A percentile compares a stretch with the other conserved stretches of the same genome.
These are phyloP conservation scores for Mycena amicta DNA, from an alignment of 768 basidiomycete genomes.

Conservation along the genomic window DNA sequence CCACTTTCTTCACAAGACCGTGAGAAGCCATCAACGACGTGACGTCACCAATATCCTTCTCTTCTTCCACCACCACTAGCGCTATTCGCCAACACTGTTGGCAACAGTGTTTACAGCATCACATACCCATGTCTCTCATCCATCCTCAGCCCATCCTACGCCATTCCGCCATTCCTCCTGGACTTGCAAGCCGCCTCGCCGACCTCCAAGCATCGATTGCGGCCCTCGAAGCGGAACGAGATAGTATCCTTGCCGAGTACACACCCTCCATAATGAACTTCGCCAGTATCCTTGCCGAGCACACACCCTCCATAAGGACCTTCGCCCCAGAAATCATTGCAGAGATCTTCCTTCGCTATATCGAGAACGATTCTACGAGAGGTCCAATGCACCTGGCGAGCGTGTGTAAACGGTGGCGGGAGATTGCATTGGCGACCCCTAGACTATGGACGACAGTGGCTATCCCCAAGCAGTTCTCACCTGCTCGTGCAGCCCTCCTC, in stretches of 20 bases:
- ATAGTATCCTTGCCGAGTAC: not conserved
- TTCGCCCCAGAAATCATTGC: not conserved
- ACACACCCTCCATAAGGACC: not conserved
- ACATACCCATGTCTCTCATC: too few species aligned
- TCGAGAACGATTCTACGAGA: not conserved
- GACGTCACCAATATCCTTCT: too few species aligned
- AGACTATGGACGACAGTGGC: not conserved
- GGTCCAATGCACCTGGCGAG: not conserved
- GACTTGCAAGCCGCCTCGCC: not conserved
- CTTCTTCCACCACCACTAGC: too few species aligned
- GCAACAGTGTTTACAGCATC: too few species aligned
- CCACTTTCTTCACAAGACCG: too few species aligned
- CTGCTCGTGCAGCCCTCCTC: not conserved
- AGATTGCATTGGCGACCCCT: not conserved
- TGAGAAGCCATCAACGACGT: too few species aligned
- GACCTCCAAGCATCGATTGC: not conserved
- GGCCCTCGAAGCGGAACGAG: not conserved
- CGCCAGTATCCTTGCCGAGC: not conserved
- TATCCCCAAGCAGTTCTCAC: not conserved
- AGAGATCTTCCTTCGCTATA: not conserved
- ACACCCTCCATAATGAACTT: not conserved
- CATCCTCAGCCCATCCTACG: too few species aligned
- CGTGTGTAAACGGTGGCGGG: not conserved
- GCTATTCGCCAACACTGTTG: too few species aligned
- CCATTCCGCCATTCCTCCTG: too few species aligned